These are phyloP conservation scores for Trichoderma semiorbis DNA, from an alignment of 2,329 filamentous ascomycete genomes.

Conservation along the genomic window DNA sequence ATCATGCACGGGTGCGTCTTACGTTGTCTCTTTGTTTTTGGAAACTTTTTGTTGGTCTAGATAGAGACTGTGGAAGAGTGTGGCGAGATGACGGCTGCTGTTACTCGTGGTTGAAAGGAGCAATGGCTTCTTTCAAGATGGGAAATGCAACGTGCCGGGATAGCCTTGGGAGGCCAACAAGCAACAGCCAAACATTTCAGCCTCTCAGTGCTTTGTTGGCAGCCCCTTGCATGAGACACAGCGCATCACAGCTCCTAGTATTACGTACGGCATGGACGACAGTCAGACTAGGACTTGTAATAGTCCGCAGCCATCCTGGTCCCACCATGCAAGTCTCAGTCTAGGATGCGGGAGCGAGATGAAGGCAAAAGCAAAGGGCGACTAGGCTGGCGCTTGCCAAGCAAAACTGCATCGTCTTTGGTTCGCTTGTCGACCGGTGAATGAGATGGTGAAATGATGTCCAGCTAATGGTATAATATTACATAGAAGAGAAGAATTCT, in stretches of 20 bases:
- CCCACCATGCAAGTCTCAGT: constrained; percentile 5
- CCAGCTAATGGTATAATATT: not conserved
- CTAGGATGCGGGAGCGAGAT: constrained; percentile 4
- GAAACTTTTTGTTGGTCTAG: not conserved
- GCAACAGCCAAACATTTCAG: not conserved
- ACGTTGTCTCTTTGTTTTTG: not conserved
- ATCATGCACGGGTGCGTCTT: not conserved
- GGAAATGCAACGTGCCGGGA: not conserved
- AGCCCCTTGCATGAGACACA: constrained; percentile 1
- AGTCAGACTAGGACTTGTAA: not conserved
- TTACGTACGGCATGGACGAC: not conserved
- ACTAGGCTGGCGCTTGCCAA: not conserved
- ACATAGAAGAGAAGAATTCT: not conserved
- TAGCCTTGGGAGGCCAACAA: not conserved
- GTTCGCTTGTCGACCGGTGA: not conserved
- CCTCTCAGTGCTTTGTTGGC: not conserved
- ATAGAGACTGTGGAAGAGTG: not conserved
- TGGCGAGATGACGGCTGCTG: not conserved
- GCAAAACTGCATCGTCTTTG: not conserved
- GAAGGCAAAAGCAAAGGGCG: constrained; percentile 2
- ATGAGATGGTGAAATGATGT: not conserved
- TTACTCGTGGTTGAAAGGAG: not conserved
- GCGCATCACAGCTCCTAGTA: not conserved
- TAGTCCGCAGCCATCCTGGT: not conserved
- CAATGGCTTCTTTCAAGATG: not conserved